These are phyloP conservation scores for Suillus tomentosus DNA, from an alignment of 768 basidiomycete genomes.

Conservation along the genomic window DNA sequence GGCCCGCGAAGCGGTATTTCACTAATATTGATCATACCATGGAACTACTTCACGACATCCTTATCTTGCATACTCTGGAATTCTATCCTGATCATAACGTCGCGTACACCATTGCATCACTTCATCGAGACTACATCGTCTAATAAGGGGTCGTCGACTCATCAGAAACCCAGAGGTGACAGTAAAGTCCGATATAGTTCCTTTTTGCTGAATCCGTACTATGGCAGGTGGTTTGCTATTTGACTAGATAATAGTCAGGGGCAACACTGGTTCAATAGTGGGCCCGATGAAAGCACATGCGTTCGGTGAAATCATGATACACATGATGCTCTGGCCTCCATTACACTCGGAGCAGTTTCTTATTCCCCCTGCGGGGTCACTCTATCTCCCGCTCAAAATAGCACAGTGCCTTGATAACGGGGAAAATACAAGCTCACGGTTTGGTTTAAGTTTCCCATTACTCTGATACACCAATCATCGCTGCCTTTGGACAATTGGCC, in stretches of 20 bases:
- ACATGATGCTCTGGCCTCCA: not conserved
- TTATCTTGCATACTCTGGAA: not conserved
- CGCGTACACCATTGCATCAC: no score
- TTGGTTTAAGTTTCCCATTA: not conserved
- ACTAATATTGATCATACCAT: not conserved
- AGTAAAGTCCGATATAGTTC: not conserved
- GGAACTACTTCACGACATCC: not conserved
- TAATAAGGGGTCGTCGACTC: not conserved
- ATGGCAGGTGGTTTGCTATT: not conserved
- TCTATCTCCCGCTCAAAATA: not conserved
- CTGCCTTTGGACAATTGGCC: not conserved
- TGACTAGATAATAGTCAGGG: not conserved
- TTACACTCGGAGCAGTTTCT: not conserved
- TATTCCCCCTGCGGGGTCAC: not conserved
- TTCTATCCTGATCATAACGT: not conserved
- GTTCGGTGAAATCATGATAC: not conserved
- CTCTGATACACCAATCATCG: no score
- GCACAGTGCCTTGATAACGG: not conserved
- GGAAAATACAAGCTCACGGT: not conserved
- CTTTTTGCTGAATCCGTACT: not conserved
- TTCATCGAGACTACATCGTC: not conserved
- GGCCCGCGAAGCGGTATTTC: not conserved
- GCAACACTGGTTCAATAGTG: not conserved
- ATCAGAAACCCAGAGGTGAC: not conserved
- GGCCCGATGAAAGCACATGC: not conserved